phyloP scores from a whole-genome alignment of 306 rosid species.

The Aeschynomene evenia region DNA sequence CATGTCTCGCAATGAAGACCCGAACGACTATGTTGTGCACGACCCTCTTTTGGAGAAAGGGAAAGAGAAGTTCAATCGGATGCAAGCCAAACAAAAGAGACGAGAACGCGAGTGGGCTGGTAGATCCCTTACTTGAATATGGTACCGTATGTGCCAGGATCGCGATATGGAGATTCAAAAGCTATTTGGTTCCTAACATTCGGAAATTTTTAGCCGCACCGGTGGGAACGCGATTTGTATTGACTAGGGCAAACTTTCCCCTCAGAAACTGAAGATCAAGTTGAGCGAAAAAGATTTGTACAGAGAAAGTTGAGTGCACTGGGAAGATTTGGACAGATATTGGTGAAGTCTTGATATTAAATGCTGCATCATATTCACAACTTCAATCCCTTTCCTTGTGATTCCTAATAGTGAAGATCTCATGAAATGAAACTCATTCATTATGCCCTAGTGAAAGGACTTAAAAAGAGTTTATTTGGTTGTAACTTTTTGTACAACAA shows the following conservation, averaged over 20 bases:
- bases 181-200: slow-evolving; percentile 5
- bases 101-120: slow-evolving; percentile 60
- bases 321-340: slow-evolving; percentile 7
- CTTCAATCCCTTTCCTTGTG: not conserved
- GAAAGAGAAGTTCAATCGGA: slow-evolving; percentile 81
- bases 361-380: not conserved
- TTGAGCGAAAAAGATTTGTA: no score
- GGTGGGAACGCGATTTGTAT: not conserved
- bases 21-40: slow-evolving; percentile 78
- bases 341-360: not conserved
- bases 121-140: slow-evolving; percentile 47
- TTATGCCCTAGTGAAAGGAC: not conserved
- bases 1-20: slow-evolving; percentile 84
- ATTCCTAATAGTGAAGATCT: slow-evolving; percentile 7
- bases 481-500: slow-evolving; percentile 17
- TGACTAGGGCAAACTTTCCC: not conserved
- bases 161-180: slow-evolving; percentile 21
- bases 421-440: not conserved
- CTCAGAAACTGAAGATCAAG: not conserved
- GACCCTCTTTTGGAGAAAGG: slow-evolving; percentile 98
- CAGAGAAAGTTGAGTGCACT: not conserved
- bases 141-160: not conserved
- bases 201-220: not conserved
- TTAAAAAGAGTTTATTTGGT: not conserved
- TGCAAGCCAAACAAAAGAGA: slow-evolving; percentile 86